A percentile compares a stretch with the other conserved stretches of the same genome.
phyloP scores from a whole-genome alignment of 257 asterid species.

The Henckelia pumila region DNA sequence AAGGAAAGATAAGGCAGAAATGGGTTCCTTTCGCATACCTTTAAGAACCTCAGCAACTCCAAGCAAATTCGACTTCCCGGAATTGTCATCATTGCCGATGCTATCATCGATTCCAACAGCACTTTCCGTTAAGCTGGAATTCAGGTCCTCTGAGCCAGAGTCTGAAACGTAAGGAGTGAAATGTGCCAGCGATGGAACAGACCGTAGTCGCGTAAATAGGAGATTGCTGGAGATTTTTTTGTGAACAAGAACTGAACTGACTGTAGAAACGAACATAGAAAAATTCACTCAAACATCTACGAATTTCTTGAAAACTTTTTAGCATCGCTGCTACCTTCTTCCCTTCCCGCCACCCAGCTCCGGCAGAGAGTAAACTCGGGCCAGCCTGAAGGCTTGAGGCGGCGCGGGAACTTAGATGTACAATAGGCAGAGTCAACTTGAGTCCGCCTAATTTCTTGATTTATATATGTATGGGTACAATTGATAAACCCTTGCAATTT shows the following conservation, averaged over 20 bases:
- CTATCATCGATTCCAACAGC: constrained; percentile 2
- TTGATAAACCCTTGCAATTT: no score
- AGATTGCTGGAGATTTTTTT: constrained; percentile 26
- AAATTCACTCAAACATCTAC: constrained; percentile 15
- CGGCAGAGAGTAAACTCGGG: not conserved
- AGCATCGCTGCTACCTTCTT: not conserved
- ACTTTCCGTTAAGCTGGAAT: constrained; percentile 7
- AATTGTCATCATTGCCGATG: constrained; percentile 2
- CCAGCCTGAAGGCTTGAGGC: not conserved
- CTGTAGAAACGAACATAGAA: constrained; percentile 47
- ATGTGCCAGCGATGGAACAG: constrained; percentile 60
- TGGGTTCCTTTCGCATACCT: constrained; percentile 46
- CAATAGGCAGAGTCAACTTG: not conserved
- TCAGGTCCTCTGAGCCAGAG: constrained; percentile 48
- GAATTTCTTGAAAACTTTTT: not conserved
- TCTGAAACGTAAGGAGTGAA: constrained; percentile 49
- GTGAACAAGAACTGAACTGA: constrained; percentile 43
- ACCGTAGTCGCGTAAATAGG: constrained; percentile 39
- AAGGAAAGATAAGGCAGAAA: constrained; percentile 49
- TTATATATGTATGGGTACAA: no score
- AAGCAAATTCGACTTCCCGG: constrained; percentile 31
- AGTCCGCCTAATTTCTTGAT: no score
- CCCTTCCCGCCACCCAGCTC: not conserved
- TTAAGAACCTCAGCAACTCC: constrained; percentile 57
- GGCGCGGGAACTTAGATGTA: not conserved